phyloP scores from a whole-genome alignment of 257 asterid species.

The Verbena officinalis region DNA sequence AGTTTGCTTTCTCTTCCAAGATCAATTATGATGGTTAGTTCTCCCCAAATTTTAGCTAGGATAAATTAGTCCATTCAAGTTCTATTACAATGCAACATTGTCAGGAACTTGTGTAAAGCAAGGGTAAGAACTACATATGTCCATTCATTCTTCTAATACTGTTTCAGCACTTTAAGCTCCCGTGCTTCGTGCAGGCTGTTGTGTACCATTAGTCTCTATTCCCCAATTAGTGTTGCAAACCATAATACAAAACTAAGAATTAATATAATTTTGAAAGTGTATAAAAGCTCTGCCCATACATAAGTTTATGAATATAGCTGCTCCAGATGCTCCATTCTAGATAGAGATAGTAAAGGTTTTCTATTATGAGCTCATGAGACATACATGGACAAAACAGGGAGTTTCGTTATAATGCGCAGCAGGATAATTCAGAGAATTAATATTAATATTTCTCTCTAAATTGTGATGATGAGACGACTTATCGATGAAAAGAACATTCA shows the following conservation, averaged over 20 bases:
- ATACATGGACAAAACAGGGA: neutral
- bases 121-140: neutral
- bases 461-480: neutral
- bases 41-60: neutral
- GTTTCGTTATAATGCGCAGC: neutral
- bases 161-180: neutral
- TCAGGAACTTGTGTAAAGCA: neutral
- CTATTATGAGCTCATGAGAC: neutral
- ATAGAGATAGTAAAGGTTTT: neutral
- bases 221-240: neutral
- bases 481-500: neutral
- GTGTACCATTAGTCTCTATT: neutral
- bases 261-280: neutral
- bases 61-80: neutral
- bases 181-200: neutral
- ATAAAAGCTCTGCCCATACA: neutral
- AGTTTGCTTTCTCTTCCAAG: neutral
- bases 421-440: neutral
- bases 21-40: neutral
- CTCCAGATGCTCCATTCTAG: conserved; percentile 4
- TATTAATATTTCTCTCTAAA: neutral
- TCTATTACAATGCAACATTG: neutral
- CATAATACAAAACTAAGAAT: neutral
- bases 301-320: neutral
- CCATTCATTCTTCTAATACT: neutral